phyloP scores from a whole-genome alignment of 805 yeast genomes.

The Zygoascus tannicola region DNA sequence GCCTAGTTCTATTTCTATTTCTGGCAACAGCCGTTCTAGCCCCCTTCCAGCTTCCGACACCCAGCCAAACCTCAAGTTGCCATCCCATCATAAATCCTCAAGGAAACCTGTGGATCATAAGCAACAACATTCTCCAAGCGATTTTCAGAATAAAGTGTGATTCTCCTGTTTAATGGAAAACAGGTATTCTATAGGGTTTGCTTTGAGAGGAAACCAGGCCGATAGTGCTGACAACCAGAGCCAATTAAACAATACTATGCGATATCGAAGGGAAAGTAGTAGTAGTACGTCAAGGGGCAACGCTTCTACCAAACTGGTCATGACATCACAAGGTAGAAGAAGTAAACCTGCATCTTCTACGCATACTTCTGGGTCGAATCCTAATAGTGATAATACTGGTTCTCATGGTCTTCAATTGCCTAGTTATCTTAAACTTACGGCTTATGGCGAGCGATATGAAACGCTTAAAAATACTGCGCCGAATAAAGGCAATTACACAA shows the following conservation, averaged over 20 bases:
- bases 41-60: no score
- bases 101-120: no score
- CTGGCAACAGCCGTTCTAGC: no score
- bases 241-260: slow-evolving; percentile 7
- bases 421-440: slow-evolving; percentile 14
- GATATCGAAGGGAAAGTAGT: background rate
- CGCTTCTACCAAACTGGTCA: background rate
- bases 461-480: background rate
- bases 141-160: no score
- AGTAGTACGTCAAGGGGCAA: background rate
- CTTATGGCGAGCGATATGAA: slow-evolving; percentile 18
- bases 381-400: background rate
- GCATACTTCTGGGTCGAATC: slow-evolving; percentile 5
- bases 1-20: no score
- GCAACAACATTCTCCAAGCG: no score
- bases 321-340: background rate
- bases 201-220: slow-evolving; percentile 3
- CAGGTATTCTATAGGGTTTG: slow-evolving; percentile 13
- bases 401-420: slow-evolving; percentile 12
- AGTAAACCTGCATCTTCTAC: slow-evolving; percentile 4
- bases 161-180: slow-evolving; percentile 7
- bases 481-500: background rate
- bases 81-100: no score
- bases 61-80: no score
- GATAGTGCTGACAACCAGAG: slow-evolving; percentile 7